Evolutionary conservation across 768 basidiomycete genomes (phyloP).

Genomic region (Amanita fuliginea): DNA sequence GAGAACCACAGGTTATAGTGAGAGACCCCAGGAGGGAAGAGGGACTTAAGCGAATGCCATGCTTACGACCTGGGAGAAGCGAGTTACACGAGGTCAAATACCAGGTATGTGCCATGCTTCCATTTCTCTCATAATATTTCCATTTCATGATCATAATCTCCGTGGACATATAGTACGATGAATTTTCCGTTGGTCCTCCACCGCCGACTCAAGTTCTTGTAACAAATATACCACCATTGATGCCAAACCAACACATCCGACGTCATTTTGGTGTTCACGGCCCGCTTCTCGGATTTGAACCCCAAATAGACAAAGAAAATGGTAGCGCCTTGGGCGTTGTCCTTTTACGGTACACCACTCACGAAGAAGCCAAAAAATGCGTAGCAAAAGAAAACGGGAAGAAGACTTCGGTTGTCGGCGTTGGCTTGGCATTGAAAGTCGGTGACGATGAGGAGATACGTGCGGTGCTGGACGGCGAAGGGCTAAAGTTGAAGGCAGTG

Average conservation of each 20-base stretch:
- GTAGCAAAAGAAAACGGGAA: conserved; percentile 58
- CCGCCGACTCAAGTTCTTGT: conserved; percentile 70
- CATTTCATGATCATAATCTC: neutral
- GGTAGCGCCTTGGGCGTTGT: conserved; percentile 79
- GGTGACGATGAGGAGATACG: conserved; percentile 49
- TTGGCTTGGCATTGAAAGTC: conserved; percentile 13
- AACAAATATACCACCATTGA: conserved; percentile 59
- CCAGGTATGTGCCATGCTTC: conserved; percentile 30
- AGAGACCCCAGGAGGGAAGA: conserved; percentile 46
- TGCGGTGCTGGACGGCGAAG: conserved; percentile 75
- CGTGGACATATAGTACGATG: conserved; percentile 49
- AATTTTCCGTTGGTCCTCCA: conserved; percentile 56
- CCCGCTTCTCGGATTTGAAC: conserved; percentile 52
- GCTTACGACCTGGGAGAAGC: conserved; percentile 13
- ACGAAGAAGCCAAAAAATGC: conserved; percentile 61
- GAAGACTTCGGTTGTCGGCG: conserved; percentile 32
- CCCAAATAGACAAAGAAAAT: conserved; percentile 69
- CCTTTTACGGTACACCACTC: conserved; percentile 52
- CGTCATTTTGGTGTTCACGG: conserved; percentile 59
- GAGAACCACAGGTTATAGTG: conserved; percentile 25
- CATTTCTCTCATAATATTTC: neutral
- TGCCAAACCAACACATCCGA: conserved; percentile 52
- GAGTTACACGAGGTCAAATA: conserved; percentile 39
- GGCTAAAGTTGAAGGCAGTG: conserved; percentile 49
- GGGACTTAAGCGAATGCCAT: conserved; percentile 15